phyloP scores from a whole-genome alignment of 2,329 filamentous ascomycete species.

The Cryphonectria japonica region DNA sequence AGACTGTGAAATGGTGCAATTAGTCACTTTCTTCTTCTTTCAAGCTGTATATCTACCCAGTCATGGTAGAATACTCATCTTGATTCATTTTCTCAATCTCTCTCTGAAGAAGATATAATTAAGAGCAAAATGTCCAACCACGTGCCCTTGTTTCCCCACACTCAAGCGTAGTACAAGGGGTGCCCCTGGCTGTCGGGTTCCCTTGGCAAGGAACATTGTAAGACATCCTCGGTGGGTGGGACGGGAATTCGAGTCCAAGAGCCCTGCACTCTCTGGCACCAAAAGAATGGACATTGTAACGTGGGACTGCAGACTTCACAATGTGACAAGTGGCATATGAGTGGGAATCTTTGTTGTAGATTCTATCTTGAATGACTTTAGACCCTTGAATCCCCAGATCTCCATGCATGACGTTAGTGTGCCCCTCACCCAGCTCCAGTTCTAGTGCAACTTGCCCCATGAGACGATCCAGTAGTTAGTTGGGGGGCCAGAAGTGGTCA shows the following conservation, averaged over 20 bases:
- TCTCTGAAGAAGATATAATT: too few species aligned
- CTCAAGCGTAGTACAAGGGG: not conserved
- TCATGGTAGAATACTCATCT: too few species aligned
- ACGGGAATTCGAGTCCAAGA: not conserved
- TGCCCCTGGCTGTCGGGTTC: not conserved
- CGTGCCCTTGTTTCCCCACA: not conserved
- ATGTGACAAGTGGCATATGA: not conserved
- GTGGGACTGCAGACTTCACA: not conserved
- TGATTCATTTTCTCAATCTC: too few species aligned
- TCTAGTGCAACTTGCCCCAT: conserved; percentile 3
- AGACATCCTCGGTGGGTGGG: not conserved
- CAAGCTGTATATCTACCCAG: not conserved
- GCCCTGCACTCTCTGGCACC: not conserved
- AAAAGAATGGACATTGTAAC: not conserved
- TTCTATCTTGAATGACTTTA: too few species aligned
- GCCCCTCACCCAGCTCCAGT: not conserved
- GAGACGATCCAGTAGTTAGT: not conserved
- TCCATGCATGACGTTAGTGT: conserved; percentile 4
- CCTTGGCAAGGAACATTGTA: not conserved
- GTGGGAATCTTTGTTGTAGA: not conserved
- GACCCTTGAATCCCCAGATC: conserved; percentile 2
- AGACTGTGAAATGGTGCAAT: too few species aligned
- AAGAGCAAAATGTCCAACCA: not conserved
- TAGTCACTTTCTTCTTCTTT: too few species aligned
- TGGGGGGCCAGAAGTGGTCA: not conserved